Conservation (phyloP, 225 moss, liverwort and hornwort species). For the Bryum argenteum region DNA sequence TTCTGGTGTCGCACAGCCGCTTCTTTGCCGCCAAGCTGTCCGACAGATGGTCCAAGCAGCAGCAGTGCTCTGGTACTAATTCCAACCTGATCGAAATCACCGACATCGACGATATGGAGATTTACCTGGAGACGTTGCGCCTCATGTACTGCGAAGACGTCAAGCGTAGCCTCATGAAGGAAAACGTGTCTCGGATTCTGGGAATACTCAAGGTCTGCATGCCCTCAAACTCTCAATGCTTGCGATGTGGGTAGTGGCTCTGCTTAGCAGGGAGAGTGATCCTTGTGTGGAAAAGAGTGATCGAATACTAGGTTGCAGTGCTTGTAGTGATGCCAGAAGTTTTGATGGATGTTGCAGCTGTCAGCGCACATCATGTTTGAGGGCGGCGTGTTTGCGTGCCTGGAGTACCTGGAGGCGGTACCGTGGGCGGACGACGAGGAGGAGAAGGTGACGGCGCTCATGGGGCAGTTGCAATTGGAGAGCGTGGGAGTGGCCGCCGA, state of each 20-base stretch:
- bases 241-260: too few species aligned
- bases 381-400: conserved; percentile 75
- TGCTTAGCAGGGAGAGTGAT: too few species aligned
- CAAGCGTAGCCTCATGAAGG: conserved; percentile 81
- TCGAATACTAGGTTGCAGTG: too few species aligned
- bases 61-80: conserved; percentile 49
- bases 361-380: conserved; percentile 87
- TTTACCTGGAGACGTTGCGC: conserved; percentile 77
- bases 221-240: too few species aligned
- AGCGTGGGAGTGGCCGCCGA: conserved; percentile 72
- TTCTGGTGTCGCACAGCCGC: conserved; percentile 77
- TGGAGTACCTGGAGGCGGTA: conserved; percentile 83
- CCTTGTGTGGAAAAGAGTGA: too few species aligned
- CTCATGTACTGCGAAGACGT: conserved; percentile 87
- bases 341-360: conserved; percentile 40
- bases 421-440: conserved; percentile 92
- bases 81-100: conserved; percentile 77
- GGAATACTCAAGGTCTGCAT: conserved; percentile 69
- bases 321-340: too few species aligned
- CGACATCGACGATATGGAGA: conserved; percentile 82
- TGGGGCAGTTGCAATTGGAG: conserved; percentile 76
- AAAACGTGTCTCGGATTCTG: conserved; percentile 70
- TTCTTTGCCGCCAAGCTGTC: conserved; percentile 82
- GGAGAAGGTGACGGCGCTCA: conserved; percentile 71
- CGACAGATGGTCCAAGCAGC: conserved; percentile 83